These are phyloP conservation scores for Crucihimalaya himalaica DNA, from an alignment of 345 rosid genomes.

Conservation along the genomic window DNA sequence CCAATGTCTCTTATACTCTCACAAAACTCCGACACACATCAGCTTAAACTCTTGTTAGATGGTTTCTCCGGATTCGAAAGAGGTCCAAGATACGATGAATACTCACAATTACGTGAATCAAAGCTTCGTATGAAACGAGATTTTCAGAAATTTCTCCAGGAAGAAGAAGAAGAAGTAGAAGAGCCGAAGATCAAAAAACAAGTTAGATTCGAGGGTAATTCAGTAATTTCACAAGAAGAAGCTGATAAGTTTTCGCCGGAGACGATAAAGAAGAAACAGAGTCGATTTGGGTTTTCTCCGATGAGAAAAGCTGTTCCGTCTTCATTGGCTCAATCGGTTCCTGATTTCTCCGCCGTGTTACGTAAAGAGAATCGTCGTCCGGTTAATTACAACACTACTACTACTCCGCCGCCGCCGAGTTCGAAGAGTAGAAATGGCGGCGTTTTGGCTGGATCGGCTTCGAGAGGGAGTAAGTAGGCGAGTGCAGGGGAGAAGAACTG, in stretches of 20 bases:
- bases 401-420: conserved; percentile 55
- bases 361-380: conserved; percentile 91
- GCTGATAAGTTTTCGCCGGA: conserved; percentile 4
- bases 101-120: conserved; percentile 70
- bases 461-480: conserved; percentile 74
- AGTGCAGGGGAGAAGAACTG: conserved; percentile 64
- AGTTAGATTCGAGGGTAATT: conserved; percentile 53
- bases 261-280: conserved; percentile 56
- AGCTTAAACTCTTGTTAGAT: conserved; percentile 54
- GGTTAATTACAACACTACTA: conserved; percentile 33
- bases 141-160: conserved; percentile 30
- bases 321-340: conserved; percentile 83
- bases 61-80: conserved; percentile 61
- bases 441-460: conserved; percentile 41
- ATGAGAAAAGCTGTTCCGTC: conserved; percentile 14
- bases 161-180: conserved; percentile 3
- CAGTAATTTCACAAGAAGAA: conserved; percentile 37
- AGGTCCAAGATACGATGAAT: conserved; percentile 85
- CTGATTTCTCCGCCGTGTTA: conserved; percentile 72
- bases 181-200: conserved; percentile 52
- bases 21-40: conserved; percentile 49
- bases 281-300: conserved; percentile 48
- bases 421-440: conserved; percentile 40
- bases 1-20: conserved; percentile 71
- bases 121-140: conserved; percentile 57